A percentile compares a stretch with the other conserved stretches of the same genome.
These are phyloP conservation scores for Peniophora sp. DNA, from an alignment of 1,284 basidiomycete genomes.

Conservation along the genomic window DNA sequence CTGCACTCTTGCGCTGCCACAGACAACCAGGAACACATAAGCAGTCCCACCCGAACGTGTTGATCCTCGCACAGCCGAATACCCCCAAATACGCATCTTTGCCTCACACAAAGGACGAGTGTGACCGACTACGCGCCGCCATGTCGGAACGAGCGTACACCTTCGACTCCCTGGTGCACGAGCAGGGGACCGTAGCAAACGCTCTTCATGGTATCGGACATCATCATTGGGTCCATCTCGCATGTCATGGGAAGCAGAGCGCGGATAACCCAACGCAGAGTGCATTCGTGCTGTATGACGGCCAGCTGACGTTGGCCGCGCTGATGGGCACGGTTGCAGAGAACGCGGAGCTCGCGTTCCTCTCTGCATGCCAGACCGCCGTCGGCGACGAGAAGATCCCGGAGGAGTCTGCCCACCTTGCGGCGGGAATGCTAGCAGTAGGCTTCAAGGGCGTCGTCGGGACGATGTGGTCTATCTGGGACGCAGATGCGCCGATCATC, in stretches of 20 bases:
- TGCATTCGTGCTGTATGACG: neutral
- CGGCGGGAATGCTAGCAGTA: constrained; percentile 17
- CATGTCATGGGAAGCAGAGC: neutral
- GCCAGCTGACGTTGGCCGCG: neutral
- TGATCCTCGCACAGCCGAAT: neutral
- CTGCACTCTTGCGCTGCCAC: neutral
- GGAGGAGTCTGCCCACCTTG: constrained; percentile 18
- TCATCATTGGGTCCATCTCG: neutral
- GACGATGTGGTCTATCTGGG: constrained; percentile 18
- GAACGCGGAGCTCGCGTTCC: constrained; percentile 11
- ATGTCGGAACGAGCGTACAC: neutral
- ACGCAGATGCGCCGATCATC: constrained; percentile 8
- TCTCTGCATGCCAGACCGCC: constrained; percentile 12
- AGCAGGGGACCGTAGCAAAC: neutral
- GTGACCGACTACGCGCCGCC: neutral
- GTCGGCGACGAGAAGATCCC: constrained; percentile 12
- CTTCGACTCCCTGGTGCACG: neutral
- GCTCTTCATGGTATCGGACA: neutral
- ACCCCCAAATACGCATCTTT: neutral
- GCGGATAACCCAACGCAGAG: neutral
- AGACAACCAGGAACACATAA: neutral
- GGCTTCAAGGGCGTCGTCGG: constrained; percentile 15
- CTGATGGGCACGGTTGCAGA: neutral
- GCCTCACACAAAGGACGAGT: neutral
- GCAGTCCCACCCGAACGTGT: neutral